Conservation (phyloP, 2,329 filamentous ascomycete species). For the Neobulgaria alba region DNA sequence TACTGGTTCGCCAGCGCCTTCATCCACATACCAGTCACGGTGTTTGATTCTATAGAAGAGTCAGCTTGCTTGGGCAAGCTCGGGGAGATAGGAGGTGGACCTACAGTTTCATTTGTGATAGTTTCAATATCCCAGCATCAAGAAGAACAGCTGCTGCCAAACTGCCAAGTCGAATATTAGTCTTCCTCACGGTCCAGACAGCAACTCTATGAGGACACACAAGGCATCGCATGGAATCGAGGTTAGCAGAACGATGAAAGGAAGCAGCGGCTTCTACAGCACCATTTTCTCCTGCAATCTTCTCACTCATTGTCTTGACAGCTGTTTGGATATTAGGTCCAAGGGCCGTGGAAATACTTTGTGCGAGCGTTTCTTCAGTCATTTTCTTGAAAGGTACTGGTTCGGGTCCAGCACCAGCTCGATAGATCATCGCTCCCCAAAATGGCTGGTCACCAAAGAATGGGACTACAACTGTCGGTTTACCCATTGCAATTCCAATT, state of each 20-base stretch:
- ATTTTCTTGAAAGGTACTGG: conserved; percentile 63
- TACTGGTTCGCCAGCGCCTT: conserved; percentile 18
- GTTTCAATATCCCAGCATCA: conserved; percentile 53
- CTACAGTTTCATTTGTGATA: conserved; percentile 66
- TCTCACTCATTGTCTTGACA: conserved; percentile 42
- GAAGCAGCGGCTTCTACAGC: conserved; percentile 53
- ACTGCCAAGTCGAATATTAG: conserved; percentile 58
- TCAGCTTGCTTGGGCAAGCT: too few relatives aligned
- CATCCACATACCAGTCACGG: conserved; percentile 23
- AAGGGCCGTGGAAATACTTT: conserved; percentile 53
- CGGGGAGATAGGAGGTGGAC: conserved; percentile 20
- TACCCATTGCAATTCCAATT: conserved; percentile 71
- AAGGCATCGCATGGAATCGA: conserved; percentile 60
- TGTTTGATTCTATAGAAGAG: conserved; percentile 4
- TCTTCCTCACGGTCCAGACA: conserved; percentile 65
- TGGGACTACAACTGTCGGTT: conserved; percentile 74
- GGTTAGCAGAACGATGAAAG: conserved; percentile 63
- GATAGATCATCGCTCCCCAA: conserved; percentile 70
- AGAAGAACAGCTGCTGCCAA: conserved; percentile 65
- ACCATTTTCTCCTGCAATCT: conserved; percentile 58
- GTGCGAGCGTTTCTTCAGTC: conserved; percentile 56
- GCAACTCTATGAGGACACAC: conserved; percentile 60
- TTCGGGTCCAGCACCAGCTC: conserved; percentile 61
- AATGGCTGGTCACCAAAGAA: conserved; percentile 85
- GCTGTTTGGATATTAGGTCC: conserved; percentile 50